Conservation (phyloP, 768 basidiomycete genomes). For the Solioccasus polychromus region DNA sequence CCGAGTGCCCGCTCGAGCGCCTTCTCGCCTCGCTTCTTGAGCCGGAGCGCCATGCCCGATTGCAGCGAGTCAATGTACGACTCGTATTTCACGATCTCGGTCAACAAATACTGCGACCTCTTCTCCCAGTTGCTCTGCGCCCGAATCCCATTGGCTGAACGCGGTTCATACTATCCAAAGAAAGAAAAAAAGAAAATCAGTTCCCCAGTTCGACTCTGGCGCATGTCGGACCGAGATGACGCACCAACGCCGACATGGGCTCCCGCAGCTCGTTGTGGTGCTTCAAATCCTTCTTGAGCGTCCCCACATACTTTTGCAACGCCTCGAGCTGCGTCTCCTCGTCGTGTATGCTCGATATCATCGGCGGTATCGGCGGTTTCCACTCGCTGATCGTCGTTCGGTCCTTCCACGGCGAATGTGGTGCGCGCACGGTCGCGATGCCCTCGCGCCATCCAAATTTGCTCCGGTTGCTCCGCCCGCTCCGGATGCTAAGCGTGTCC, state of each 20-base stretch:
- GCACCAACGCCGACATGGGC: slow-evolving; percentile 79
- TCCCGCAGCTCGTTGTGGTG: slow-evolving; percentile 79
- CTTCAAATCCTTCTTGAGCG: slow-evolving; percentile 75
- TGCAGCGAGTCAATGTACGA: slow-evolving; percentile 91
- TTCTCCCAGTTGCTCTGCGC: slow-evolving; percentile 90
- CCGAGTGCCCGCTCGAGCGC: slow-evolving; percentile 60
- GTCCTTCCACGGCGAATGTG: slow-evolving; percentile 74
- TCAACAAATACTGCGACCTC: slow-evolving; percentile 83
- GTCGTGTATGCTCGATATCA: slow-evolving; percentile 79
- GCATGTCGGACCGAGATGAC: not conserved
- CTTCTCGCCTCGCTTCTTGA: slow-evolving; percentile 91
- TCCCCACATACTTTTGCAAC: slow-evolving; percentile 73
- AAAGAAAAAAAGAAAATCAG: too few relatives aligned
- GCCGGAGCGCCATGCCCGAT: slow-evolving; percentile 75
- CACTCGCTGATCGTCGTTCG: slow-evolving; percentile 85
- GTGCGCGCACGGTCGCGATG: slow-evolving; percentile 57
- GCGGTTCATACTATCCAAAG: slow-evolving; percentile 58
- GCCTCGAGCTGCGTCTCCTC: slow-evolving; percentile 94
- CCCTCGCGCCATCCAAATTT: slow-evolving; percentile 73
- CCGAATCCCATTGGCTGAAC: slow-evolving; percentile 69
- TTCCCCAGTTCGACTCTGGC: not conserved
- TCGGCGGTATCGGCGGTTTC: slow-evolving; percentile 86
- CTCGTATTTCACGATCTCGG: slow-evolving; percentile 94
- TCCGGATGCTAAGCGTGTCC: slow-evolving; percentile 72
- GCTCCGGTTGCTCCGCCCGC: slow-evolving; percentile 71